Percentiles rank a stretch among this genome's conserved stretches.
Evolutionary conservation across 192 early-diverging fungal species (phyloP).

Genomic region (Umbelopsis sp.): DNA sequence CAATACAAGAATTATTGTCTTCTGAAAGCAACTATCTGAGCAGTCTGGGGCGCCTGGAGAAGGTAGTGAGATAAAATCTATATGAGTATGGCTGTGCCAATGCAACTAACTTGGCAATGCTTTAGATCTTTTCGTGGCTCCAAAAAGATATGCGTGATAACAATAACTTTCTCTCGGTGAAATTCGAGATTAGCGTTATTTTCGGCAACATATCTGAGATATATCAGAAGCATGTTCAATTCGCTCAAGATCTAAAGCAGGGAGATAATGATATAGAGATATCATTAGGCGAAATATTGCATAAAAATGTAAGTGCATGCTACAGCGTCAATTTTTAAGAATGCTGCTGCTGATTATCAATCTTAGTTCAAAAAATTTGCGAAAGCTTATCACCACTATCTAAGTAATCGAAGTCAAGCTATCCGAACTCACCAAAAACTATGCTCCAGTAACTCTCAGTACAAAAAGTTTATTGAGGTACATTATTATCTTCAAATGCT

Average conservation of each 20-base stretch:
- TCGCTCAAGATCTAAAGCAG: background rate
- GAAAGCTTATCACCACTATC: conserved; percentile 8
- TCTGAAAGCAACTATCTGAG: conserved; percentile 2
- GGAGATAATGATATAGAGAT: background rate
- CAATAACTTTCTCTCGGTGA: background rate
- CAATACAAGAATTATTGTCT: background rate
- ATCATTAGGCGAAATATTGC: background rate
- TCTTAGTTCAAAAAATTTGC: background rate
- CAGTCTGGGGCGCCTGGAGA: background rate
- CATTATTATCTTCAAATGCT: background rate
- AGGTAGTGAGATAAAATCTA: background rate
- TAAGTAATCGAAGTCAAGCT: conserved; percentile 1
- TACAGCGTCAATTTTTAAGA: background rate
- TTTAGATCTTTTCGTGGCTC: background rate
- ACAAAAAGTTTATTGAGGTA: conserved; percentile 11
- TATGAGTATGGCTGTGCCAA: background rate
- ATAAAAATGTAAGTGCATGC: background rate
- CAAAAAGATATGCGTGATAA: background rate
- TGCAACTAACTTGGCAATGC: background rate
- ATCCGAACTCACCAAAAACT: conserved; percentile 12
- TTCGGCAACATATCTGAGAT: conserved; percentile 3
- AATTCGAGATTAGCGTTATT: background rate
- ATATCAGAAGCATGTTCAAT: background rate
- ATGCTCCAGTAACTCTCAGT: background rate
- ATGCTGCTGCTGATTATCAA: background rate